Base-by-base conservation (phyloP, 768 basidiomycete species). In the Rossbeevera mucosa region DNA sequence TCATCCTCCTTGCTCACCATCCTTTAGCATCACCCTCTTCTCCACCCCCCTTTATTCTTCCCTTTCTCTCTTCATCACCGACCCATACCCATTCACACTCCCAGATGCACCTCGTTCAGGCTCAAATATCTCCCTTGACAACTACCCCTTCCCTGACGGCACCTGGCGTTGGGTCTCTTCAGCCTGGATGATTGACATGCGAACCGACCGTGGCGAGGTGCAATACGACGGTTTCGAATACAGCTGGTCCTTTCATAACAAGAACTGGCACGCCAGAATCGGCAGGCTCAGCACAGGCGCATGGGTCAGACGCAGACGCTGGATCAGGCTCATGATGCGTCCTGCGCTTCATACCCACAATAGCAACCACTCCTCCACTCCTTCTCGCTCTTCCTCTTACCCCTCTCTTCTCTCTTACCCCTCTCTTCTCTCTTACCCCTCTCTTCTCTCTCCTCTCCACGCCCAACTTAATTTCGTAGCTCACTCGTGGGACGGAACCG, bases 181-280 rank as follows among this genome's bases (percentile, higher is more conserved):
- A 40, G 69, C 78, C 7, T 92, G 89, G 89, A 87, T 91, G 86
- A 81, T 91, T 52, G 90, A 92, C 71, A 91, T 92, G 89, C 86
- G 85, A 38, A 80, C 82, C 25, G 82, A 87, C 58, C 72, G 73
- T 21, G 86, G 87, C 47, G 79, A 85, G 59, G 85, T 90, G 3
- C 86, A 90, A 59, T 79, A 86, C 57, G 88, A 91, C 59, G 89
- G 89, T 47, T 92, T 90, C 59, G 87, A 92, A 67, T 92, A 91
- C 70, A 91, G 90, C 64, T 89, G 85, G 81, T 65, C 73, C 54
- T 93, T 92, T 59, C 80, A 86, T 16, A 67, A 71, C 29, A 76
- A 78, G 45, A 67, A 81, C 44, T 93, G 90, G 90, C 77, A 80
- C 16, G 71, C 86, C 0, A 70, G 78, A 47, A 74, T 83, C 1